Base-by-base conservation (phyloP, 805 yeast species). In the Candida sithepensis region DNA sequence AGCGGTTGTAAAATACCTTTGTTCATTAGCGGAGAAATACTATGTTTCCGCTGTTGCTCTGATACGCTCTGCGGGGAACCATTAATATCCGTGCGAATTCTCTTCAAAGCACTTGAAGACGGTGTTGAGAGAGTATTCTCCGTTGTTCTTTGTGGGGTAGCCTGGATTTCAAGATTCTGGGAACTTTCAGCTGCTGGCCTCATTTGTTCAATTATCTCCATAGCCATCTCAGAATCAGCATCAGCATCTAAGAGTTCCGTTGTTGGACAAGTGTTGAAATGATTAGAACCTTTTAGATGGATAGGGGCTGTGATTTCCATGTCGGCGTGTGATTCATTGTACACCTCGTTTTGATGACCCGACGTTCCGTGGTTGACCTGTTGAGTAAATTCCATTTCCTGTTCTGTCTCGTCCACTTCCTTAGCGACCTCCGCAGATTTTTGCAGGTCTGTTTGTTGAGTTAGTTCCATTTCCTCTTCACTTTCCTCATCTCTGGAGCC, bases 11-110 rank as follows among this genome's bases (percentile, higher is more conserved):
- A 13, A 19, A 30, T 41, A 41, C 5, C 7, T 20, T 30, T 41
- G 7, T 10, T 6, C 8, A 7, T 7, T 6, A 16, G 12, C 2
- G 43, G 43, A 20, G 43, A 41, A n/a, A 30, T 30, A 16, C 44
- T 41, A 4, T 48, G 41, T 24, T 36, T 23, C 19, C 40, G 43
- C 2, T 46, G 42, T 13, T 36, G 40, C 18, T 51, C 49, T 2
- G 56, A 46, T 3, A 53, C 52, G 30, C 54, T 47, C 39, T 55
- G 59, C 2, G 61, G 59, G 2, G 61, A 57, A 0, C 59, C 61
- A 19, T 47, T 49, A 32, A 46, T 48, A 30, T 47, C 53, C 2
- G 61, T 52, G 9, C 58, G 51, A 4, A 52, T 54, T 39, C 48
- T 57, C 36, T 55, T 57, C 5, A 50, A 34, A 2, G 52, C 47